Evolutionary conservation across 306 rosid genomes (phyloP), one percentile per base, ranked within the genome.

Genomic region (Cercis canadensis): DNA sequence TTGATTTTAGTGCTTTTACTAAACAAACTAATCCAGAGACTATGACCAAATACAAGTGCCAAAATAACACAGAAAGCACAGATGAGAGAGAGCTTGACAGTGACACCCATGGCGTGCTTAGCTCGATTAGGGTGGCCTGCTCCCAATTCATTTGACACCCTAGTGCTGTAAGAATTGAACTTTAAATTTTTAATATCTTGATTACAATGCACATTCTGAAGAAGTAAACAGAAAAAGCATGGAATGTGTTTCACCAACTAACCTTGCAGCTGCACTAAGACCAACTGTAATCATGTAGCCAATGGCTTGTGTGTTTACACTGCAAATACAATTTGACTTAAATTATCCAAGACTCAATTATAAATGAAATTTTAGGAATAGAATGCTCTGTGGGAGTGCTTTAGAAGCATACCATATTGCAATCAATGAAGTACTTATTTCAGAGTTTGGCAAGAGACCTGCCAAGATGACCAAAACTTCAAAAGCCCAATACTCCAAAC

Each of bases 401-500:
- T 14, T 10, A 16, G 76, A 78, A 55, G 15, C 87, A 31, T 71
- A 88, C 98, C 98, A 88, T 70, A 90, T 80, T 73, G 96, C 98
- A 72, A 92, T 86, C 72, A 92, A 72, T 4, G 98, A 87, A 63
- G 96, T 90, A 40, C 87, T 84, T 75, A 60, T 78, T 64, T 81
- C 70, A 6, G 98, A 57, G 75, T 90, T 77, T 46, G 92, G 90
- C 81, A 87, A 44, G 58, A 90, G 45, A 79, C 97, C 98, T 36
- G 93, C 92, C 70, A 92, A 81, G 70, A 92, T 71, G 68, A 90
- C 96, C 74, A 92, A 67, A 81, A 87, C 73, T 78, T 92, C 98
- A 14, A 92, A 90, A 33, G 93, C 98, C 96, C 97, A 90, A 47
- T 84, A 83, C 87, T 89, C 98, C 91, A 90, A 88, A 80, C 98